Evolutionary conservation across 371 early-diverging fungal genomes (phyloP), one percentile per base, ranked within the genome.

Genomic region (Phascolomyces articulosus): DNA sequence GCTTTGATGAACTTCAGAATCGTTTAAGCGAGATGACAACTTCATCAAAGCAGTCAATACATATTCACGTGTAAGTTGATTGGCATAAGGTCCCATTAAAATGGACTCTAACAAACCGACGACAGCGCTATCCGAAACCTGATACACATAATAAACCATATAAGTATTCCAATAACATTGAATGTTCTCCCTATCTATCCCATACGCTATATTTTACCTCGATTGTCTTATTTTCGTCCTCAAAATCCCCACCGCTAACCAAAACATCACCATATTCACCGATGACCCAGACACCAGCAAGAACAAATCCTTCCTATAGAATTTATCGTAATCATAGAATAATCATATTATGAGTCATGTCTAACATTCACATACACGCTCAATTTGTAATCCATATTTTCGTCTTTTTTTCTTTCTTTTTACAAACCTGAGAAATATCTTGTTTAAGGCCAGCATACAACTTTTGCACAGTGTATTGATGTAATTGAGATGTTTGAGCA

Each of bases 251-350:
- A 13, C 86, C 86, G 15, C 70, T 63, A 15, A 88, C 77, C n/a
- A 98, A 83, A 4, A 94, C 77, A 72, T 98, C 97, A 28, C 97
- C 98, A 74, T 88, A 98, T 77, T 98, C 99, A 59, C 99, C 99
- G 72, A 97, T 88, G 44, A 90, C 86, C 99, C 99, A 98, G 7
- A 93, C 89, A 59, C 91, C 91, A 34, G 94, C 94, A 67, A 95
- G 81, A n/a, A 96, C 90, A 53, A 98, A 84, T 6, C 93, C 94
- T 72, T 96, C 96, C 80, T 96, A 47, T 54, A 55, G 7, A 29
- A n/a, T 24, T 40, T 40, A 28, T n/a, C 18, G 27, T 85, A 18
- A 75, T 38, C n/a, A n/a, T n/a, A n/a, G n/a, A n/a, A n/a, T n/a
- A n/a, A n/a, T n/a, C n/a, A n/a, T n/a, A n/a, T n/a, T n/a, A n/a